Evolutionary conservation across 257 asterid genomes (phyloP), one percentile per base, ranked within the genome.

Genomic region (Mentha longifolia): DNA sequence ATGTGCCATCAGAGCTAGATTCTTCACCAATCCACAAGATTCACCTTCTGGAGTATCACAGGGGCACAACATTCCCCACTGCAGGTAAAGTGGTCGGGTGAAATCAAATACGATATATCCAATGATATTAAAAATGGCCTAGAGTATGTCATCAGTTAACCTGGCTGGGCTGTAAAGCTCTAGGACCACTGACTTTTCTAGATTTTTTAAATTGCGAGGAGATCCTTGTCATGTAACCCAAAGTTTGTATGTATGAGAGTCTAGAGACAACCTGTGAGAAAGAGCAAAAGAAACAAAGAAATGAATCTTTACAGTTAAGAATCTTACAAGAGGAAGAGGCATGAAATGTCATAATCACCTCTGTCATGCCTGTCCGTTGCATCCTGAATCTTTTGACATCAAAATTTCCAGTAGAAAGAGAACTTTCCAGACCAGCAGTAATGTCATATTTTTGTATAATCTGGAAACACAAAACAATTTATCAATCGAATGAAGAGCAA

Each of bases 51-150:
- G 99, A 45, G 99, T 94, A 80, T 94, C 99, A 81, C 99, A 91
- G 35, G 99, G 99, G 65, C 99, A 94, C 78, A 94, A 82, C 97
- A 94, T 94, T 66, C 99, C 99, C 96, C 97, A 94, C 99, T 93
- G 89, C 37, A 71, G 54, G 76, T 63, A 55, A 77, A 79, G 60
- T 15, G 56, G 65, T 78, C 73, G 67, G 47, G 64, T 50, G 61
- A 61, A 69, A 65, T 22, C 37, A 31, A 47, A 66, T 19, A 61
- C 56, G 49, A 71, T 46, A 71, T 46, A 22, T 22, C 25, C 25
- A 22, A 22, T 22, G 25, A 22, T 22, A 22, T 22, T 22, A 22
- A 22, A 22, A 22, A 22, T 22, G 25, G 25, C 49, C 6, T 19
- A 77, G 28, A 49, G 71, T 46, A 55, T 51, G 57, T 12, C 9